Evolutionary conservation across 768 basidiomycete species (phyloP).

Genomic region (Suillus hirtellus): DNA sequence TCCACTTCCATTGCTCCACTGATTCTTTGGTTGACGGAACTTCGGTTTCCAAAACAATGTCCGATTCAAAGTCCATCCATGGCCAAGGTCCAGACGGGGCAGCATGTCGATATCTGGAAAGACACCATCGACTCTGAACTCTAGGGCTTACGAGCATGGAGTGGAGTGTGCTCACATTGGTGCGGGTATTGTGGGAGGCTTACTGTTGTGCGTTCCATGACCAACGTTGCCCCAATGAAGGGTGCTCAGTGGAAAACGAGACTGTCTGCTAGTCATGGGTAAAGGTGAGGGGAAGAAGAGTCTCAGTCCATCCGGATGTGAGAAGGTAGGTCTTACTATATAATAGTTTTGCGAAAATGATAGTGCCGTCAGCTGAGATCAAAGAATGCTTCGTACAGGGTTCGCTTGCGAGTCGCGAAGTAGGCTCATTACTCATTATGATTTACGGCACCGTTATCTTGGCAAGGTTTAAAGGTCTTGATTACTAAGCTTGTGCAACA

Average conservation of each 20-base stretch:
- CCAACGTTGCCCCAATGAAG: background rate
- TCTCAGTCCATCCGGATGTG: no score
- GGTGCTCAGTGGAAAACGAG: background rate
- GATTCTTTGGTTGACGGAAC: slow-evolving; percentile 6
- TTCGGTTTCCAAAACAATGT: slow-evolving; percentile 3
- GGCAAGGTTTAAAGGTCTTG: background rate
- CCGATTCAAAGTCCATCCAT: slow-evolving; percentile 20
- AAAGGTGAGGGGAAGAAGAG: background rate
- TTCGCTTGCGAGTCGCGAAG: background rate
- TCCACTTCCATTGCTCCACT: slow-evolving; percentile 19
- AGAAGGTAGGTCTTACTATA: background rate
- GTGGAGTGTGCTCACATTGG: slow-evolving; percentile 22
- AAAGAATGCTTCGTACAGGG: background rate
- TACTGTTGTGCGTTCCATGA: background rate
- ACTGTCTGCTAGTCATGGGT: background rate
- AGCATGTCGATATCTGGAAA: slow-evolving; percentile 34
- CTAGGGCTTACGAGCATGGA: no score
- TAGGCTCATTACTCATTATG: no score
- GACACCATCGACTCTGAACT: background rate
- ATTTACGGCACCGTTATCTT: background rate
- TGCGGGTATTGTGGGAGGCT: slow-evolving; percentile 23
- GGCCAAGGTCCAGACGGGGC: slow-evolving; percentile 42
- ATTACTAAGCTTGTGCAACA: background rate
- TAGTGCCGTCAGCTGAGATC: background rate
- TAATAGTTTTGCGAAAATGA: background rate